Evolutionary conservation across 2,329 filamentous ascomycete genomes (phyloP).

Genomic region (Fusarium burgessii): DNA sequence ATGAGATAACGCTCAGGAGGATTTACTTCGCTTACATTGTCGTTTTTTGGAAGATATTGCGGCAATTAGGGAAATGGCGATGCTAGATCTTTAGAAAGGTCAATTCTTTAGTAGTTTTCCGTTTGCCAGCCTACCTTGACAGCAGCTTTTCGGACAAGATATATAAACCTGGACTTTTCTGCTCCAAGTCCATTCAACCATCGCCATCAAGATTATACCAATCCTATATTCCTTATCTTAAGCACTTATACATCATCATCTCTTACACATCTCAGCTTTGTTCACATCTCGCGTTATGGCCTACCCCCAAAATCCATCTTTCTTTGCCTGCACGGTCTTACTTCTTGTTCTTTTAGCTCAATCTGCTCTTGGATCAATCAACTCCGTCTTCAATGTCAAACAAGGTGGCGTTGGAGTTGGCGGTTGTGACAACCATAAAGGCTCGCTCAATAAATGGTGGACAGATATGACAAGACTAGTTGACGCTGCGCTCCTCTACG

Average conservation of each 20-base stretch:
- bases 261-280: neutral
- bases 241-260: no score
- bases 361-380: neutral
- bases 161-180: rapidly evolving
- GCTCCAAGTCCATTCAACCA: rapidly evolving
- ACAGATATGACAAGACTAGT: neutral
- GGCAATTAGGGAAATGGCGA: rapidly evolving
- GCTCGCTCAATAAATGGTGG: neutral
- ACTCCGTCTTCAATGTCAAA: neutral
- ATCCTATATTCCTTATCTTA: neutral
- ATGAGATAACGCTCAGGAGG: neutral
- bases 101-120: rapidly evolving
- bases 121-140: no score
- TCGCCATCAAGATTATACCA: neutral
- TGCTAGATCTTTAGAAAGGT: neutral
- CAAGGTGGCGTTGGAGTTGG: neutral
- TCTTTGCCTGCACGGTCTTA: neutral
- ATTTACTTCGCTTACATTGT: neutral
- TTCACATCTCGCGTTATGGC: neutral
- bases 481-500: neutral
- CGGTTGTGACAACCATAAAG: neutral
- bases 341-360: neutral
- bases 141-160: no score
- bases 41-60: neutral
- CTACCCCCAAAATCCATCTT: neutral